A percentile compares a stretch with the other conserved stretches of the same genome.
Evolutionary conservation across 1,284 basidiomycete genomes (phyloP).

Genomic region (Cryptococcus sp.): DNA sequence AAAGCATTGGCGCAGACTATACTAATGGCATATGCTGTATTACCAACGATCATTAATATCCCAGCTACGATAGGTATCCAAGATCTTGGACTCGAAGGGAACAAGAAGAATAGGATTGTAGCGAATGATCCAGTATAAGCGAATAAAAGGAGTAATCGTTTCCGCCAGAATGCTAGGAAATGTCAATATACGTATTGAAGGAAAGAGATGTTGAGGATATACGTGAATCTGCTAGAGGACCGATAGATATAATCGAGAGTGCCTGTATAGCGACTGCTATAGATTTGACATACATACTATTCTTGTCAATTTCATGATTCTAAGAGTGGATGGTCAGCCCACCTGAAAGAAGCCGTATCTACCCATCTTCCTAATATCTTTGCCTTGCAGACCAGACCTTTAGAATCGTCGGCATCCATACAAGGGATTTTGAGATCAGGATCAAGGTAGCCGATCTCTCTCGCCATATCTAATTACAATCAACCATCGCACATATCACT

Average conservation of each 20-base stretch:
- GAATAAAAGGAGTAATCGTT: conserved; percentile 68
- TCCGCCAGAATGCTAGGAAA: conserved; percentile 65
- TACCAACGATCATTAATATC: conserved; percentile 65
- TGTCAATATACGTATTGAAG: conserved; percentile 5
- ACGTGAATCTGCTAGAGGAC: conserved; percentile 81
- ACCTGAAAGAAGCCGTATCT: conserved; percentile 84
- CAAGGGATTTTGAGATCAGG: conserved; percentile 34
- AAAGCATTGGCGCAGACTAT: conserved; percentile 86
- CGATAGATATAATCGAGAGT: conserved; percentile 82
- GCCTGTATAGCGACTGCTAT: conserved; percentile 80
- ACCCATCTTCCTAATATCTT: conserved; percentile 61
- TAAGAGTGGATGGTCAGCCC: conserved; percentile 19
- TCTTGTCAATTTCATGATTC: conserved; percentile 1
- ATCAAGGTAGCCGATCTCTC: conserved; percentile 37
- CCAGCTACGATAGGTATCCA: conserved; percentile 59
- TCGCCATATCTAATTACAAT: conserved; percentile 34
- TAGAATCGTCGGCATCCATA: conserved; percentile 3
- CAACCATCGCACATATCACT: background rate
- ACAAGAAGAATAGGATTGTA: conserved; percentile 63
- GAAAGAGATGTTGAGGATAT: conserved; percentile 36
- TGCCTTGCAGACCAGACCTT: conserved; percentile 32
- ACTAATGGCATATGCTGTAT: conserved; percentile 75
- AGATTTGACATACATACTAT: conserved; percentile 78
- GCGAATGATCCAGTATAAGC: conserved; percentile 64
- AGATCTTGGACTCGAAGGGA: conserved; percentile 63